A percentile compares a stretch with the other conserved stretches of the same genome.
Conservation (phyloP, 75 land plant genomes). For the Azolla pinnata region DNA sequence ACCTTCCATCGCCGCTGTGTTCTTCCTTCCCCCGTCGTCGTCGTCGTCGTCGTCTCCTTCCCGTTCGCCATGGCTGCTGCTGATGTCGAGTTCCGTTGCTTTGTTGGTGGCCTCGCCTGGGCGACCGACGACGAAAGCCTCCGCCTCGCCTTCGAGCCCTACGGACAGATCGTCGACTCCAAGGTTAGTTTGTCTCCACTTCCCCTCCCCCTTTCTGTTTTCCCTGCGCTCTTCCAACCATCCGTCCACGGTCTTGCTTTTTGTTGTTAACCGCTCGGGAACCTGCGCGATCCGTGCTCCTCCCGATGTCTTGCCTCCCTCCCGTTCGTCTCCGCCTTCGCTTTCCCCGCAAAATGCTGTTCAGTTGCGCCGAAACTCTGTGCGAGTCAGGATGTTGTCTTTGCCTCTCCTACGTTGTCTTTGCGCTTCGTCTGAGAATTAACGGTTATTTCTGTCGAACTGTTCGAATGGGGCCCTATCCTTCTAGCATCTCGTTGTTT, state of each 20-base stretch:
- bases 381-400: no score
- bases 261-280: not conserved
- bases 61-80: slow-evolving; percentile 26
- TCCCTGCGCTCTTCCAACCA: not conserved
- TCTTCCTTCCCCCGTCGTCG: no score
- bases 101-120: slow-evolving; percentile 83
- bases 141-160: slow-evolving; percentile 39
- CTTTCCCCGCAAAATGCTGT: no score
- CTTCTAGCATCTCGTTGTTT: no score
- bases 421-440: no score
- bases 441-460: no score
- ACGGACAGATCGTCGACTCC: slow-evolving; percentile 49
- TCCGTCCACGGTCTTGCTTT: not conserved
- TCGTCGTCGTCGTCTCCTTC: not conserved
- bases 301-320: slow-evolving; percentile 13
- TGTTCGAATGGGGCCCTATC: no score
- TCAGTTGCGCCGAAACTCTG: no score
- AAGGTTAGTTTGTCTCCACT: slow-evolving; percentile 37
- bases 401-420: no score
- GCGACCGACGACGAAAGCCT: slow-evolving; percentile 54
- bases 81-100: slow-evolving; percentile 52
- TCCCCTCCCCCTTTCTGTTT: no score
- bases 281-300: not conserved
- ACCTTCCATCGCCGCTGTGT: no score
- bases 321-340: no score